phyloP scores from a whole-genome alignment of 1,284 basidiomycete species.

The Ganoderma meredithae region DNA sequence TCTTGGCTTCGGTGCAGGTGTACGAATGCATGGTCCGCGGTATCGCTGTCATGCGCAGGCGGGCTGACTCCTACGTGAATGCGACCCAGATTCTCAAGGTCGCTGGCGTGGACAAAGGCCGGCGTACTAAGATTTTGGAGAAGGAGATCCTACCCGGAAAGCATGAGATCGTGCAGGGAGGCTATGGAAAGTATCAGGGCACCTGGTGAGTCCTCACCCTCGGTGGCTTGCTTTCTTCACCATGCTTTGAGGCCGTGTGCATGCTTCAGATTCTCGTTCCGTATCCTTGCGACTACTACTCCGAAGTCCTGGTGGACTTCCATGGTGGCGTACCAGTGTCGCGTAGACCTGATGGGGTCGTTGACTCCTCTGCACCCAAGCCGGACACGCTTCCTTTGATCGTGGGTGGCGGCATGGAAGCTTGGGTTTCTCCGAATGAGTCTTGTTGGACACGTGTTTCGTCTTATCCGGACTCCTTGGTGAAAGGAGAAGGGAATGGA shows the following conservation, averaged over 20 bases:
- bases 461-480: neutral
- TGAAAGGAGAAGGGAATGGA: neutral
- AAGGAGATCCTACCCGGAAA: constrained; percentile 96
- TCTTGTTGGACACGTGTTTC: neutral
- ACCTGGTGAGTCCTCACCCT: constrained; percentile 77
- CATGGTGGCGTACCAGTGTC: neutral
- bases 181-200: constrained; percentile 99
- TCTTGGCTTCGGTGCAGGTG: constrained; percentile 66
- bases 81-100: constrained; percentile 99
- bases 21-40: constrained; percentile 98
- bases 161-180: constrained; percentile 99
- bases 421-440: neutral
- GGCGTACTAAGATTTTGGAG: constrained; percentile 96
- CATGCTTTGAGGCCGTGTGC: neutral
- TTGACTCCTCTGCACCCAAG: neutral
- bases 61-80: constrained; percentile 94
- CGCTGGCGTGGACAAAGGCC: constrained; percentile 96
- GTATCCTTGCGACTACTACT: neutral
- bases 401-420: neutral
- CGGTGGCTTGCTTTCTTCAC: neutral
- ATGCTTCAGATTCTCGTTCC: no score
- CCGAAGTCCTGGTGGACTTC: neutral
- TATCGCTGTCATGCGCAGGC: constrained; percentile 97
- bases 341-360: neutral
- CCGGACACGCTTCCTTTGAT: neutral